Evolutionary conservation across 2,329 filamentous ascomycete genomes (phyloP).

Genomic region (Sarocladium oryzae): DNA sequence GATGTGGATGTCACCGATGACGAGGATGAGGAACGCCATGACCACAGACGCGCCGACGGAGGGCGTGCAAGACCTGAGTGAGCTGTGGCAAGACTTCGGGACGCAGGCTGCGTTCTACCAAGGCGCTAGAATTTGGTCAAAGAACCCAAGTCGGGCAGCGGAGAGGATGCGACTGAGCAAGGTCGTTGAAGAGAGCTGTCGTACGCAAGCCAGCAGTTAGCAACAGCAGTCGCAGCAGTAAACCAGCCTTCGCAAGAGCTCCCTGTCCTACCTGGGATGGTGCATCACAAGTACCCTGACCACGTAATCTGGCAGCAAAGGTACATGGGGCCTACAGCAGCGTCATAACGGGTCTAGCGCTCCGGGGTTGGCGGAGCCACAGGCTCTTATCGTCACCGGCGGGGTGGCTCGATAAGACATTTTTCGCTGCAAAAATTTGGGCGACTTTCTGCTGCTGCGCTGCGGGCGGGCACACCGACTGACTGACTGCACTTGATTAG

Average conservation of each 20-base stretch:
- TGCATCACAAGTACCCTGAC: neutral
- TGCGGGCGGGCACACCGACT: conserved; percentile 1
- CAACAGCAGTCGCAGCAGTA: too few relatives aligned
- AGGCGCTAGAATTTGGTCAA: neutral
- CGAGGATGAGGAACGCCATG: conserved; percentile 84
- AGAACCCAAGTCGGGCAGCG: neutral
- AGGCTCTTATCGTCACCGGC: neutral
- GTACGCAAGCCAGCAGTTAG: neutral
- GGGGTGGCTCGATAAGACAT: conserved; percentile 3
- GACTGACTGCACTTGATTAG: neutral
- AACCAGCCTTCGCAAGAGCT: conserved; percentile 2
- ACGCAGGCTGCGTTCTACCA: neutral
- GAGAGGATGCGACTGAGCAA: neutral
- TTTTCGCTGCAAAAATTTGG: conserved; percentile 9
- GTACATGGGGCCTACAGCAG: neutral
- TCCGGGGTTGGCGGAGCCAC: neutral
- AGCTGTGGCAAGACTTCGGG: neutral
- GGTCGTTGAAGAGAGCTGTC: conserved; percentile 5
- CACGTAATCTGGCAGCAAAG: neutral
- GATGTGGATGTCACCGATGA: conserved; percentile 90
- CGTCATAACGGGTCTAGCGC: conserved; percentile 8
- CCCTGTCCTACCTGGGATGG: neutral
- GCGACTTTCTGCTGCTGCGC: neutral
- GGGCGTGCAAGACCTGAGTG: neutral
- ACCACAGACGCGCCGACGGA: conserved; percentile 26